Evolutionary conservation across 345 rosid genomes (phyloP), one percentile per base, ranked within the genome.

Genomic region (Hibiscus tridactylites): DNA sequence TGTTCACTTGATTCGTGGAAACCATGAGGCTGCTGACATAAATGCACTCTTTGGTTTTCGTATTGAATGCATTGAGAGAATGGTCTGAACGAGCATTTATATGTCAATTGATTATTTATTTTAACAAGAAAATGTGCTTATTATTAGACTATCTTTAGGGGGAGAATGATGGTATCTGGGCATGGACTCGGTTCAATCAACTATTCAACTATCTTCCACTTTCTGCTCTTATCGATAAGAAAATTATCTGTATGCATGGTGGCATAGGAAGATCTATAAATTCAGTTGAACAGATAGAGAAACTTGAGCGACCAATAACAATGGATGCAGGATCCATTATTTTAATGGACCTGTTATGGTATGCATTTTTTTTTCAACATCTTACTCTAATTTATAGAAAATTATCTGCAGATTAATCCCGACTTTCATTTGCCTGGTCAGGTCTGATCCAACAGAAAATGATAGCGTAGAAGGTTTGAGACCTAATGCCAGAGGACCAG

Each of bases 401-500:
- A 61, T 47, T 44, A 47, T 52, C 10, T 31, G 17, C 58, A 0
- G 12, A 1, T 39, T 75, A 42, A 24, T 61, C 42, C 47, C 58
- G 1, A 31, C 24, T 49, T 72, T 2, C 47, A 68, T 63, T 44
- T 75, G 39, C 50, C 70, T 68, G 9, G 74, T 53, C 92, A 92
- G 99, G 99, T 95, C 99, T 46, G 99, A 95, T 84, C 99, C 99
- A 31, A 95, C 99, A 15, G 99, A 95, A 84, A 95, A 90, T 49
- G 99, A 95, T 78, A 90, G 96, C 74, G 69, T 95, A 15, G 99
- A 90, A 83, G 99, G 99, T 71, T 84, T 95, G 85, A 88, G 99
- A 88, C 99, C 99, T 68, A 95, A 95, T 75, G 97, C 99, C 16
- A 95, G 97, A 85, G 99, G 99, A 72, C 99, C 99, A 16, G 99